Evolutionary conservation across 1,139 yeast species (phyloP).

Genomic region (Candida sanyaensis): DNA sequence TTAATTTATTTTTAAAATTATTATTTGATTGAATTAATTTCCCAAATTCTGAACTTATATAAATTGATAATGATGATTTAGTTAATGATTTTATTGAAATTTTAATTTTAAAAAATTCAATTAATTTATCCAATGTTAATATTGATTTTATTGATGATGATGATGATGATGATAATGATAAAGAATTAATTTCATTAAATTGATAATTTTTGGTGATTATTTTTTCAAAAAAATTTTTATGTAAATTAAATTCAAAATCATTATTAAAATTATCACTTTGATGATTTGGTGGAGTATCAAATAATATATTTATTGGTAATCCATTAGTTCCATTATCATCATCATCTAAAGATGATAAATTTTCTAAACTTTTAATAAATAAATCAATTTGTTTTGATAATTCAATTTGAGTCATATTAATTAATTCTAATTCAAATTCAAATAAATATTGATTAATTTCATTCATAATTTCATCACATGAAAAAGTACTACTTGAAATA

Average conservation of each 20-base stretch:
- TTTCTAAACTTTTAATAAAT: conserved; percentile 28
- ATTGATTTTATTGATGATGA: too few species aligned
- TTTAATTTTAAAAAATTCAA: conserved; percentile 27
- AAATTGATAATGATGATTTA: conserved; percentile 27
- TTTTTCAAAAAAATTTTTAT: conserved; percentile 49
- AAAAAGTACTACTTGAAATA: conserved; percentile 43
- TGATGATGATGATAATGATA: too few species aligned
- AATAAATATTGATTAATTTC: conserved; percentile 46
- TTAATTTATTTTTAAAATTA: conserved; percentile 6
- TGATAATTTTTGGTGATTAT: conserved; percentile 44
- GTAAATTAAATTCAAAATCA: conserved; percentile 27
- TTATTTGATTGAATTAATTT: conserved; percentile 4
- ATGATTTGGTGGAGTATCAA: conserved; percentile 22
- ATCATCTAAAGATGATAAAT: neutral
- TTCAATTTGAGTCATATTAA: conserved; percentile 24
- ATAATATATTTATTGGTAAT: conserved; percentile 23
- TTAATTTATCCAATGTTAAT: conserved; percentile 20
- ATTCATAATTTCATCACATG: conserved; percentile 35
- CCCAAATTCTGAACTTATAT: conserved; percentile 11
- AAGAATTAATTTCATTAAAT: conserved; percentile 21
- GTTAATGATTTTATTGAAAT: conserved; percentile 38
- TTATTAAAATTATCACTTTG: conserved; percentile 27
- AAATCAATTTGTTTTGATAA: conserved; percentile 38
- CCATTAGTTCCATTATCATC: neutral
- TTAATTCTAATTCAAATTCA: conserved; percentile 32